phyloP scores from a whole-genome alignment of 2,329 filamentous ascomycete species.

The Cyphellophora attinorum region DNA sequence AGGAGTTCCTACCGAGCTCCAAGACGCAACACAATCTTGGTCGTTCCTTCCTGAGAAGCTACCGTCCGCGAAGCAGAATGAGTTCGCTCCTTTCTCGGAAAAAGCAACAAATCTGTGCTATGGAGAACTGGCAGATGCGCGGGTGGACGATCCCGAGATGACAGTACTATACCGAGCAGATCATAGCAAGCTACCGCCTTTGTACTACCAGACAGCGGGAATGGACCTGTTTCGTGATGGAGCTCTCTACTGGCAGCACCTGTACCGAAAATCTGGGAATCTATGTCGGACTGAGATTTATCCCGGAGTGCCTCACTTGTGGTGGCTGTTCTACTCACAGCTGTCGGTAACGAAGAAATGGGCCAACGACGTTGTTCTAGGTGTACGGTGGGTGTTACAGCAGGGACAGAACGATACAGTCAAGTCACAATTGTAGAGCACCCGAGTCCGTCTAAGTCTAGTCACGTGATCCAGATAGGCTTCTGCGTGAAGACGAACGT shows the following conservation, averaged over 20 bases:
- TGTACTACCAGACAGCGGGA: constrained; percentile 10
- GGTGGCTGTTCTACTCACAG: constrained; percentile 9
- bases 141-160: not conserved
- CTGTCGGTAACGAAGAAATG: constrained; percentile 10
- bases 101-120: too few relatives aligned
- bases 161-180: constrained; percentile 6
- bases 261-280: too few relatives aligned
- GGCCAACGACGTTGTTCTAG: constrained; percentile 6
- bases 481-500: too few relatives aligned
- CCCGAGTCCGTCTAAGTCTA: not conserved
- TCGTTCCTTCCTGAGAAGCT: too few relatives aligned
- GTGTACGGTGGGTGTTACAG: constrained; percentile 8
- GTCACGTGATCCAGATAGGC: too few relatives aligned
- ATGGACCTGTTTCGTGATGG: constrained; percentile 12
- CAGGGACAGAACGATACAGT: not conserved
- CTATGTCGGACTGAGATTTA: too few relatives aligned
- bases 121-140: constrained; percentile 5
- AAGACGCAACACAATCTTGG: too few relatives aligned
- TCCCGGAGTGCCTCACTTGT: constrained; percentile 8
- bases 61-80: too few relatives aligned
- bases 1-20: constrained; percentile 13
- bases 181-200: constrained; percentile 6
- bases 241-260: constrained; percentile 16
- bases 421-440: constrained; percentile 1
- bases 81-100: too few relatives aligned